A percentile compares a stretch with the other conserved stretches of the same genome.
Evolutionary conservation across 2,329 filamentous ascomycete genomes (phyloP).

Genomic region (Sporothrix dimorphospora): DNA sequence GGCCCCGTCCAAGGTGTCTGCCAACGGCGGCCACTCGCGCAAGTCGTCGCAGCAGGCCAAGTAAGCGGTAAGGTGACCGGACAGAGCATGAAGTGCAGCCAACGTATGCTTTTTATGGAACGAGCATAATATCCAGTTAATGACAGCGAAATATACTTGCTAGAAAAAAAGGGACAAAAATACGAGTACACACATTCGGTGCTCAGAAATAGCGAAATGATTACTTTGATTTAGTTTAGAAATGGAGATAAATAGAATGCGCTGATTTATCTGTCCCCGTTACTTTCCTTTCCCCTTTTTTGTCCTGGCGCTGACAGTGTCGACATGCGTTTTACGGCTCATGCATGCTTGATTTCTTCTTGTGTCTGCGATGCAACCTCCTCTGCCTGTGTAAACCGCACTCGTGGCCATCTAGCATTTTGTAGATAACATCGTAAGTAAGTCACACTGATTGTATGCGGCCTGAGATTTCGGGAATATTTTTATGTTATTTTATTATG

Average conservation of each 20-base stretch:
- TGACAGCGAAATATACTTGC: background rate
- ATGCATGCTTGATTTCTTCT: background rate
- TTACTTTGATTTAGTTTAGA: conserved; percentile 22
- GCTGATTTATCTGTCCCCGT: background rate
- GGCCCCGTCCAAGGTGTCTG: conserved; percentile 41
- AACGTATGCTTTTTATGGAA: background rate
- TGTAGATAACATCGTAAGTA: background rate
- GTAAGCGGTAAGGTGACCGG: background rate
- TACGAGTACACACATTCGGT: background rate
- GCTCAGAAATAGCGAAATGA: conserved; percentile 21
- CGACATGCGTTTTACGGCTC: background rate
- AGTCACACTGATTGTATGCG: background rate
- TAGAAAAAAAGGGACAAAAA: background rate
- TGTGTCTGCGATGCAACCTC: background rate
- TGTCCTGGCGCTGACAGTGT: background rate
- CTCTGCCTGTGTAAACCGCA: background rate
- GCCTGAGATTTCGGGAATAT: background rate
- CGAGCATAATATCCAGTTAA: conserved; percentile 10
- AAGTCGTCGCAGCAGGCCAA: conserved; percentile 34
- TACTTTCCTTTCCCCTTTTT: background rate
- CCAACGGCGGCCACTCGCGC: conserved; percentile 38
- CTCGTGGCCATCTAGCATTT: background rate
- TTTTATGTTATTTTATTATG: background rate
- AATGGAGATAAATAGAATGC: conserved; percentile 22
- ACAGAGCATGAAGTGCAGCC: background rate